These are phyloP conservation scores for Eutrema yunnanense DNA, from an alignment of 345 rosid genomes.

Conservation along the genomic window DNA sequence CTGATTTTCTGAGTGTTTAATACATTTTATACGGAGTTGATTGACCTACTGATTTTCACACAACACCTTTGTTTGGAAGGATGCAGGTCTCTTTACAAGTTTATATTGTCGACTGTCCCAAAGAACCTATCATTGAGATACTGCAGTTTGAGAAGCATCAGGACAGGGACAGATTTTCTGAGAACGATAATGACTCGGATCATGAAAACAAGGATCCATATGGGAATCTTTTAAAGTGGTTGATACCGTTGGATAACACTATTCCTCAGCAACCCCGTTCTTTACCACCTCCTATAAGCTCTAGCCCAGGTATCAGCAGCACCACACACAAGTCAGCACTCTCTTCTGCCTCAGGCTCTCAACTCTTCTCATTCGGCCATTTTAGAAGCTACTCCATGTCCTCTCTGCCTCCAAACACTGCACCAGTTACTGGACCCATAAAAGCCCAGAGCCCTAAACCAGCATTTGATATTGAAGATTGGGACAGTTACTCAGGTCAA, in stretches of 20 bases:
- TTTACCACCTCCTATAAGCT: slow-evolving; percentile 43
- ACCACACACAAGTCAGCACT: slow-evolving; percentile 45
- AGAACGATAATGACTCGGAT: slow-evolving; percentile 33
- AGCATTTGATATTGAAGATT: slow-evolving; percentile 66
- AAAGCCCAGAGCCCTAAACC: slow-evolving; percentile 74
- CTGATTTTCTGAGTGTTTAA: neutral
- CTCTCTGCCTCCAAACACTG: slow-evolving; percentile 71
- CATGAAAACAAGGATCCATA: slow-evolving; percentile 51
- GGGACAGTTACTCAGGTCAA: slow-evolving; percentile 62
- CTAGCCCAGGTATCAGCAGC: slow-evolving; percentile 52
- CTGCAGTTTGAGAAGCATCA: slow-evolving; percentile 89
- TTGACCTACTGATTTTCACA: slow-evolving; percentile 41
- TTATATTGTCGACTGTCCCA: slow-evolving; percentile 63
- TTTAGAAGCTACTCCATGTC: slow-evolving; percentile 99
- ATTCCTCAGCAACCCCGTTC: slow-evolving; percentile 51
- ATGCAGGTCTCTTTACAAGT: slow-evolving; percentile 94
- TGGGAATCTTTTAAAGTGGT: slow-evolving; percentile 81
- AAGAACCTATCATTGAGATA: slow-evolving; percentile 88
- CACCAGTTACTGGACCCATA: slow-evolving; percentile 48
- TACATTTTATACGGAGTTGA: neutral
- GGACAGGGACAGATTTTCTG: slow-evolving; percentile 31
- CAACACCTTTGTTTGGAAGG: slow-evolving; percentile 76
- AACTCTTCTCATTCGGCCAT: slow-evolving; percentile 78
- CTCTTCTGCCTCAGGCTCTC: slow-evolving; percentile 73
- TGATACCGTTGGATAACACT: slow-evolving; percentile 85